These are phyloP conservation scores for Aspergillus sclerotiicarbonarius DNA, from an alignment of 495 filamentous ascomycete genomes.

Conservation along the genomic window DNA sequence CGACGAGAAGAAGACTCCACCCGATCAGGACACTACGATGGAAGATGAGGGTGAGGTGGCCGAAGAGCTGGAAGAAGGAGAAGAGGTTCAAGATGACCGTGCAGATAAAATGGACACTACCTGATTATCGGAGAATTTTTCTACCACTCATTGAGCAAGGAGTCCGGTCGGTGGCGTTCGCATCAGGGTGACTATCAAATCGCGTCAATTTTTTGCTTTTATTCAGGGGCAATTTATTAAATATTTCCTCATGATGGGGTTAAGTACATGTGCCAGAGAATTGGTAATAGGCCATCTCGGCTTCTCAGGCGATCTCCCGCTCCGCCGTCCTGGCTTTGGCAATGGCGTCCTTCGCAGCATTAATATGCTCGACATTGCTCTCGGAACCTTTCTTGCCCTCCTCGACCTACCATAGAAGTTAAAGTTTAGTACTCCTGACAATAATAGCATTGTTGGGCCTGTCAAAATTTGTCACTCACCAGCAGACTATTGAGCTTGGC, in stretches of 20 bases:
- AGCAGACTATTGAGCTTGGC: conserved; percentile 64
- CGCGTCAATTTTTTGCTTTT: conserved; percentile 20
- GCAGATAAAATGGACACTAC: conserved; percentile 72
- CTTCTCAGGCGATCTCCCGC: conserved; percentile 38
- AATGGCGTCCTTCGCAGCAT: conserved; percentile 58
- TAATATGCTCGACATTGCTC: conserved; percentile 56
- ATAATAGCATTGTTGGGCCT: neutral
- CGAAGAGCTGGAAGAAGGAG: conserved; percentile 48
- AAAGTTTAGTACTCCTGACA: neutral
- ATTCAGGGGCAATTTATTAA: neutral
- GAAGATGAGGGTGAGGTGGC: conserved; percentile 66
- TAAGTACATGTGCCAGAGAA: neutral
- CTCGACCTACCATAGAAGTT: conserved; percentile 30
- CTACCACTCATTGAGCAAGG: conserved; percentile 30
- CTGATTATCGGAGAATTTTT: conserved; percentile 19
- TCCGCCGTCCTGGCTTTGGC: conserved; percentile 53
- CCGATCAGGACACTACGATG: conserved; percentile 50
- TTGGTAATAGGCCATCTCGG: conserved; percentile 13
- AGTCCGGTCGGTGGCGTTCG: conserved; percentile 33
- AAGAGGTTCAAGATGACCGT: conserved; percentile 50
- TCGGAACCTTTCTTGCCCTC: conserved; percentile 45
- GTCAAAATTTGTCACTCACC: conserved; percentile 30
- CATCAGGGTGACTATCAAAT: conserved; percentile 16
- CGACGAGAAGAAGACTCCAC: conserved; percentile 31
- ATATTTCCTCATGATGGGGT: conserved; percentile 8